Base-by-base conservation (phyloP, 352 stramenopile species). In the Phytophthora sp. region DNA sequence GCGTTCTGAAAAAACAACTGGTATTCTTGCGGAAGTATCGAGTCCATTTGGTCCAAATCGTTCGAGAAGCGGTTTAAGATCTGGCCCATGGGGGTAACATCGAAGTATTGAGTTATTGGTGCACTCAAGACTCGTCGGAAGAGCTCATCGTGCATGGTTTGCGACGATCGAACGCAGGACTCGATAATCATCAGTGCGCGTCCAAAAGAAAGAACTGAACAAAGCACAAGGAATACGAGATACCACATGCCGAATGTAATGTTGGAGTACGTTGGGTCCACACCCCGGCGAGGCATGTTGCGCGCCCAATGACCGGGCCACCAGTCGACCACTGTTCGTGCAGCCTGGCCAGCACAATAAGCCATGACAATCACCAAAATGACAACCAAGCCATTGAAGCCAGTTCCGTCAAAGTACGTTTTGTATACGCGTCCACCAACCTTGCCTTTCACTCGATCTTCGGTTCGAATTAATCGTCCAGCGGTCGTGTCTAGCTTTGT, bases 21-120 rank as follows among this genome's bases (percentile, higher is more conserved):
- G 51, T 79, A 82, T 36, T 79, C 60, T 16, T 74, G 26, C 8
- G 73, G 71, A 16, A 81, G 21, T n/a, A 78, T 71, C 29, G 73
- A 50, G 42, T 87, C 76, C 35, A 86, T 66, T 50, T 86, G 77
- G 41, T 88, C 77, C 21, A 86, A 30, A 16, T 88, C 80, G 38
- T 74, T 82, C n/a, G 75, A 50, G 13, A 50, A 50, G 12, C 42
- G 69, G 42, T 88, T 88, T 27, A 88, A 64, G 18, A 88, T 83
- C 3, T 71, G 72, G 3, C 79, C 79, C 2, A 89, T 54, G 1
- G 80, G 80, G 3, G 78, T 89, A 18, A 85, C 55, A 51, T 89
- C 78, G 45, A 87, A 90, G 54, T 84, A 88, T 4, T 45, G 58
- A 23, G 76, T 85, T 24, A 90, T 69, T 0, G 74, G 79, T 11